Percentiles rank a stretch among this genome's conserved stretches.
These are phyloP conservation scores for Vitis rotundifolia DNA, from an alignment of 164 flowering plant species.

Conservation along the genomic window DNA sequence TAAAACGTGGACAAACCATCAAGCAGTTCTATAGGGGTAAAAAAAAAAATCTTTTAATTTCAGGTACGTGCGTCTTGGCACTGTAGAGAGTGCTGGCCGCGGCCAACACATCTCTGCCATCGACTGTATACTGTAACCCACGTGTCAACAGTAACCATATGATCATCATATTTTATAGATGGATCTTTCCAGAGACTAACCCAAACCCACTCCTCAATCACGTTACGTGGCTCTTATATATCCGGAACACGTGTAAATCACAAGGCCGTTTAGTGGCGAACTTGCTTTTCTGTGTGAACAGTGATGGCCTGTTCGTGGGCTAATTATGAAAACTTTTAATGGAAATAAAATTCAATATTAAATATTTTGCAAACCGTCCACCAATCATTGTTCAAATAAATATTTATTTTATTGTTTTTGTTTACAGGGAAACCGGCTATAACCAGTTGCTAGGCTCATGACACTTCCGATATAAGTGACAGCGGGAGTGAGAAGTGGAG, in stretches of 20 bases:
- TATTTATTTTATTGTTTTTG: background rate
- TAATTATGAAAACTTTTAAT: background rate
- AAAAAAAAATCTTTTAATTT: too few relatives aligned
- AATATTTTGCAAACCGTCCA: slow-evolving; percentile 9
- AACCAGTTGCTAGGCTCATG: slow-evolving; percentile 15
- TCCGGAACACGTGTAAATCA: slow-evolving; percentile 14
- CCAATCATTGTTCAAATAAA: slow-evolving; percentile 9
- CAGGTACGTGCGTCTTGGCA: too few relatives aligned
- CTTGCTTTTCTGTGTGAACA: slow-evolving; percentile 6
- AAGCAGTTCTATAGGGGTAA: too few relatives aligned
- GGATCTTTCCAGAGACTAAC: slow-evolving; percentile 23
- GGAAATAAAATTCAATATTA: background rate
- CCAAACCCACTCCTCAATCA: background rate
- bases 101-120: too few relatives aligned
- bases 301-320: background rate
- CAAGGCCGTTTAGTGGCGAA: background rate
- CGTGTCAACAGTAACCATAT: background rate
- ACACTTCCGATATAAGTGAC: slow-evolving; percentile 15
- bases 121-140: too few relatives aligned
- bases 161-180: background rate
- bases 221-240: slow-evolving; percentile 8
- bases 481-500: slow-evolving; percentile 1
- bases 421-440: slow-evolving; percentile 33
- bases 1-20: slow-evolving; percentile 18
- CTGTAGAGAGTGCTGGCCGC: too few relatives aligned